A percentile compares a stretch with the other conserved stretches of the same genome.
phyloP scores from a whole-genome alignment of 129 eudicot genomes.

The Mikania micrantha region DNA sequence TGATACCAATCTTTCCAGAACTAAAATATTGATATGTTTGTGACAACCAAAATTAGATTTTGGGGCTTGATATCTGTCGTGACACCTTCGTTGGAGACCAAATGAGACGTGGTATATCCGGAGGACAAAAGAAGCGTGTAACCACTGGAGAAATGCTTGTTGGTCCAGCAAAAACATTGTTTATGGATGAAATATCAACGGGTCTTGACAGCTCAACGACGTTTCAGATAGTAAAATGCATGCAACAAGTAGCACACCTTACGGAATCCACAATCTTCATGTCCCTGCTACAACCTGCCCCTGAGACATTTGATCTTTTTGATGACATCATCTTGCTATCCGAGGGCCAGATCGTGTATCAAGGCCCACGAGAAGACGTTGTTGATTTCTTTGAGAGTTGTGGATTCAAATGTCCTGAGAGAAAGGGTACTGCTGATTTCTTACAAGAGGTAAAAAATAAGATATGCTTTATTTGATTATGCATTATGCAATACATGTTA shows the following conservation, averaged over 20 bases:
- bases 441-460: conserved; percentile 75
- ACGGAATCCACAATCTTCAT: conserved; percentile 71
- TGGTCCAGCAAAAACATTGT: conserved; percentile 80
- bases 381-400: conserved; percentile 80
- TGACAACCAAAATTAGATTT: conserved; percentile 36
- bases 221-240: conserved; percentile 85
- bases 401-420: conserved; percentile 80
- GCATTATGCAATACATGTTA: not conserved
- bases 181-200: conserved; percentile 97
- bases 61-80: conserved; percentile 78
- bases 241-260: conserved; percentile 79
- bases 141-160: conserved; percentile 98
- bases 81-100: conserved; percentile 89
- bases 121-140: conserved; percentile 88
- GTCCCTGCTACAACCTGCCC: conserved; percentile 95
- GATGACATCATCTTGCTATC: conserved; percentile 79
- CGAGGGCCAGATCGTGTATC: conserved; percentile 90
- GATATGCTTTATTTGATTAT: not conserved
- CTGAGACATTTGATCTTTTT: conserved; percentile 87
- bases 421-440: conserved; percentile 95
- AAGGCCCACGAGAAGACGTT: conserved; percentile 77
- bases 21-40: not conserved
- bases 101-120: conserved; percentile 81
- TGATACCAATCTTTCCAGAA: not conserved
- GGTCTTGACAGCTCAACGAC: conserved; percentile 98